Percentiles rank a stretch among this genome's conserved stretches.
These are phyloP conservation scores for Ascochyta koolunga DNA, from an alignment of 2,329 filamentous ascomycete species.

Conservation along the genomic window DNA sequence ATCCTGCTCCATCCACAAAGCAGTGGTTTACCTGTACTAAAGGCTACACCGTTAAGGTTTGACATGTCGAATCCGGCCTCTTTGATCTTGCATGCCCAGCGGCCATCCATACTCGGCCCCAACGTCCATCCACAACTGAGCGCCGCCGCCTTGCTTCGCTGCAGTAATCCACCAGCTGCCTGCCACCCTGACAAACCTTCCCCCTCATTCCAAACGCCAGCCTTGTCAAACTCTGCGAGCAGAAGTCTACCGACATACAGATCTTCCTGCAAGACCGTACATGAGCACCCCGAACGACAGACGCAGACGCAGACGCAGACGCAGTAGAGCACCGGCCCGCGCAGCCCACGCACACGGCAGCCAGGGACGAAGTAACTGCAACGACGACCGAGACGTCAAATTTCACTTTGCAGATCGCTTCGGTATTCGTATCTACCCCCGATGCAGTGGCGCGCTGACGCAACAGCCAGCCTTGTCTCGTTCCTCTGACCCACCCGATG, in stretches of 20 bases:
- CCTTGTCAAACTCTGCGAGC: neutral
- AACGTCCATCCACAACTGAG: neutral
- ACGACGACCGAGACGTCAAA: neutral
- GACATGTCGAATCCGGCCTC: neutral
- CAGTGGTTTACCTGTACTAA: neutral
- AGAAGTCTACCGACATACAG: neutral
- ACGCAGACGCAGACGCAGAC: constrained; percentile 1
- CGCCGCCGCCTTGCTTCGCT: neutral
- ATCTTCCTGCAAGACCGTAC: neutral
- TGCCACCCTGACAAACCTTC: neutral
- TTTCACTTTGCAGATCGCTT: neutral
- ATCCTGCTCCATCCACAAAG: neutral
- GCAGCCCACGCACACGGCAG: neutral
- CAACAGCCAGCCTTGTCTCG: neutral
- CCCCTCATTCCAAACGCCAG: neutral
- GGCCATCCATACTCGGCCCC: neutral
- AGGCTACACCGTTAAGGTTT: neutral
- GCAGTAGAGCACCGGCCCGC: neutral
- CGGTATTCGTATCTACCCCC: neutral
- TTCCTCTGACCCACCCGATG: neutral
- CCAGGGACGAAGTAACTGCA: too few relatives aligned
- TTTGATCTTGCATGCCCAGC: constrained; percentile 1
- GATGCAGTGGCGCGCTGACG: neutral
- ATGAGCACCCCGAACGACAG: neutral
- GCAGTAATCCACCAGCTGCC: constrained; percentile 1